Evolutionary conservation across 2,329 filamentous ascomycete species (phyloP).

Genomic region (Aspergillus japonicus): DNA sequence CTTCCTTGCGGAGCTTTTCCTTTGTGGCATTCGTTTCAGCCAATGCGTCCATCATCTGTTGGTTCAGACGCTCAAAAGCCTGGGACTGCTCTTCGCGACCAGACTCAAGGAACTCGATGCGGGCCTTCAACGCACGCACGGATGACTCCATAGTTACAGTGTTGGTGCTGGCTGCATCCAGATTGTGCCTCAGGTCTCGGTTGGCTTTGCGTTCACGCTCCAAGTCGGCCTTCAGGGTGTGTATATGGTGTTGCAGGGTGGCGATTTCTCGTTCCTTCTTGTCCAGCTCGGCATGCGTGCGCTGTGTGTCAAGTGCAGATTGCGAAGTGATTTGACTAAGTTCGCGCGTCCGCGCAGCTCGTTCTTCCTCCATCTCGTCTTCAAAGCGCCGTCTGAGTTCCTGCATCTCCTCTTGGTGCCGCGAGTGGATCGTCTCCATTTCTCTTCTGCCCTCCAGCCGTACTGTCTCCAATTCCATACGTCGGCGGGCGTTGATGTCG

Average conservation of each 20-base stretch:
- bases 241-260: constrained; percentile 41
- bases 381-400: constrained; percentile 63
- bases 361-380: constrained; percentile 66
- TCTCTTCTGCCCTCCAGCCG: constrained; percentile 51
- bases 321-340: constrained; percentile 38
- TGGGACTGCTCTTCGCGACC: constrained; percentile 86
- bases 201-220: constrained; percentile 64
- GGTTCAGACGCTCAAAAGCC: constrained; percentile 77
- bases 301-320: constrained; percentile 40
- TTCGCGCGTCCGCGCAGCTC: constrained; percentile 37
- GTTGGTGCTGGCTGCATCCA: constrained; percentile 60
- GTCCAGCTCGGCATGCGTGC: constrained; percentile 46
- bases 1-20: constrained; percentile 84
- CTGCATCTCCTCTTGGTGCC: constrained; percentile 67
- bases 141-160: constrained; percentile 70
- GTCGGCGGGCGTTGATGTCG: constrained; percentile 54
- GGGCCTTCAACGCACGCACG: constrained; percentile 72
- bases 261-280: constrained; percentile 56
- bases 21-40: constrained; percentile 67
- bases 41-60: constrained; percentile 74
- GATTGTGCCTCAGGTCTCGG: constrained; percentile 56
- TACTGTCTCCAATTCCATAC: constrained; percentile 43
- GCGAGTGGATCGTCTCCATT: constrained; percentile 57
- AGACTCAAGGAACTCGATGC: constrained; percentile 86
- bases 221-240: constrained; percentile 49